Evolutionary conservation across 1,139 yeast species (phyloP).

Genomic region (Maudiozyma humilis): DNA sequence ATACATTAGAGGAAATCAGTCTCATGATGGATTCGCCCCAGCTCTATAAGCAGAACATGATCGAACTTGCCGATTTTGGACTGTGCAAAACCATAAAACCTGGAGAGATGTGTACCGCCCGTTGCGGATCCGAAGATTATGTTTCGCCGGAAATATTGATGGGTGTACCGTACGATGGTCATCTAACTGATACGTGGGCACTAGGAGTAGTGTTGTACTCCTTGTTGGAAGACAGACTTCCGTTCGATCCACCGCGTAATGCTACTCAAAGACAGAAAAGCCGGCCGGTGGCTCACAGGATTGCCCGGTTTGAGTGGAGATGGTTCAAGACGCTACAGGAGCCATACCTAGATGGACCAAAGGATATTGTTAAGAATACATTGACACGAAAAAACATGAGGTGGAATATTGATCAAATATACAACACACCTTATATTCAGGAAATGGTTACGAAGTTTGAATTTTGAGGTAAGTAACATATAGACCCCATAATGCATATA

Average conservation of each 20-base stretch:
- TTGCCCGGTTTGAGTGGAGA: conserved; percentile 87
- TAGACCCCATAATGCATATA: too few species aligned
- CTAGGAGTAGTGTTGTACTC: conserved; percentile 84
- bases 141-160: conserved; percentile 87
- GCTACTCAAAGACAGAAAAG: conserved; percentile 45
- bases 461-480: too few species aligned
- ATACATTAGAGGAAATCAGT: conserved; percentile 31
- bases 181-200: conserved; percentile 89
- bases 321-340: conserved; percentile 49
- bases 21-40: conserved; percentile 15
- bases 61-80: conserved; percentile 81
- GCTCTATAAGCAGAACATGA: conserved; percentile 30
- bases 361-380: conserved; percentile 45
- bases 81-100: conserved; percentile 61
- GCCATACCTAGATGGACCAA: conserved; percentile 39
- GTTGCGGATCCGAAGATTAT: conserved; percentile 95
- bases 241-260: conserved; percentile 70
- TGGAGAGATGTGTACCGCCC: conserved; percentile 53
- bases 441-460: conserved; percentile 9
- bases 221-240: conserved; percentile 72
- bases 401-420: conserved; percentile 36
- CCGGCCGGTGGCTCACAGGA: conserved; percentile 68
- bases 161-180: conserved; percentile 87
- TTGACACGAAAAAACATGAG: conserved; percentile 48
- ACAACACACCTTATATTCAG: conserved; percentile 32